These are phyloP conservation scores for Agrocybe pediades DNA, from an alignment of 768 basidiomycete genomes.

Conservation along the genomic window DNA sequence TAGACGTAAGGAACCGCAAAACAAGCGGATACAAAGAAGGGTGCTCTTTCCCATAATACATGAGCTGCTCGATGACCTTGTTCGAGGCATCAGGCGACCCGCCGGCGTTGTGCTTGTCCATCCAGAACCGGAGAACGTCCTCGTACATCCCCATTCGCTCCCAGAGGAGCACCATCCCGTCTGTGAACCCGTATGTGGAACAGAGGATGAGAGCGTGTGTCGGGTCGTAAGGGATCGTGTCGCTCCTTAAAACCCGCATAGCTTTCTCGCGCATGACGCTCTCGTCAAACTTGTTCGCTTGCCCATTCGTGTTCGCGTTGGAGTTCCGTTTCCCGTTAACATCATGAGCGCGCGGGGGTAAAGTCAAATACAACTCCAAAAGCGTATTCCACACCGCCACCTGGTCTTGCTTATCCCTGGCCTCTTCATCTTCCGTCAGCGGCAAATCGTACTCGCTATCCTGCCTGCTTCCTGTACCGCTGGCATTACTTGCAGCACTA, in stretches of 20 bases:
- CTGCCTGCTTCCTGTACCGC: no score
- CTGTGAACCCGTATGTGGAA: slow-evolving; percentile 78
- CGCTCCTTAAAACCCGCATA: slow-evolving; percentile 64
- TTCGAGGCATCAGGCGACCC: slow-evolving; percentile 37
- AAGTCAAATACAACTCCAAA: slow-evolving; percentile 86
- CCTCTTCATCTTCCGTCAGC: slow-evolving; percentile 42
- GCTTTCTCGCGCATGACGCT: slow-evolving; percentile 62
- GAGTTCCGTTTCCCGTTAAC: slow-evolving; percentile 12
- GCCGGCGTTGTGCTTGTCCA: slow-evolving; percentile 63
- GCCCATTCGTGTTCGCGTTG: no score
- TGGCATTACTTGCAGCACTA: no score
- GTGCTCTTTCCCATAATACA: slow-evolving; percentile 68
- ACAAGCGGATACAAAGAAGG: slow-evolving; percentile 86
- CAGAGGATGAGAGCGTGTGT: slow-evolving; percentile 96
- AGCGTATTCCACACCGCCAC: slow-evolving; percentile 94
- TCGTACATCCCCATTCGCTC: slow-evolving; percentile 96
- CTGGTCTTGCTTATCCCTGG: slow-evolving; percentile 64
- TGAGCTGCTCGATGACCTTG: slow-evolving; percentile 74
- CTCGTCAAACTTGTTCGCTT: slow-evolving; percentile 36
- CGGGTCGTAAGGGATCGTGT: slow-evolving; percentile 74
- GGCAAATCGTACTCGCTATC: slow-evolving; percentile 11
- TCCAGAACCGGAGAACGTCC: slow-evolving; percentile 92
- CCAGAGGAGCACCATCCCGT: slow-evolving; percentile 88
- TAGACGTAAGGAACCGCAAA: slow-evolving; percentile 86
- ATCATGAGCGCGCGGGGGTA: slow-evolving; percentile 32